Conservation (phyloP, 2,329 filamentous ascomycete genomes). For the Aspergillus tubingensis region DNA sequence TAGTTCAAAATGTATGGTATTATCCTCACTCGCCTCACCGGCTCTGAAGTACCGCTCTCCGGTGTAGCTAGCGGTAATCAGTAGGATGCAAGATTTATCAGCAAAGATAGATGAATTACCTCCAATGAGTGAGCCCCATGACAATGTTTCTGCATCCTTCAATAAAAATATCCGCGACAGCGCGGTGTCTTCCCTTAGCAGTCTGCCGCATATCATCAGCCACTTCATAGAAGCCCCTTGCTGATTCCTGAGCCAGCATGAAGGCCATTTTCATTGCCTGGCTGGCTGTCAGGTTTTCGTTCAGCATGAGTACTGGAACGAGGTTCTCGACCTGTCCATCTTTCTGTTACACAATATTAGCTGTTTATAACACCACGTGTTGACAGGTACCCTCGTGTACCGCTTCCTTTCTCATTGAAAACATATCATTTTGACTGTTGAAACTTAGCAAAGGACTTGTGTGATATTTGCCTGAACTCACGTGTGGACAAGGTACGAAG, state of each 20-base stretch:
- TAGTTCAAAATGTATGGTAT: too few species aligned
- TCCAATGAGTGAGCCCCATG: too few species aligned
- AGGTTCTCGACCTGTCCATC: slow-evolving; percentile 7
- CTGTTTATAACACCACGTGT: neutral
- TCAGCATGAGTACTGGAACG: slow-evolving; percentile 7
- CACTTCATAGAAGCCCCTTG: neutral
- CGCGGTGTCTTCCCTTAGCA: too few species aligned
- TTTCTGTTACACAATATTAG: neutral
- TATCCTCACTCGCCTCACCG: too few species aligned
- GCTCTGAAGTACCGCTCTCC: too few species aligned
- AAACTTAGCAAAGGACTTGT: neutral
- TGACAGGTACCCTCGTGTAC: neutral
- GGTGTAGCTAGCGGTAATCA: too few species aligned
- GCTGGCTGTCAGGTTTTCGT: neutral
- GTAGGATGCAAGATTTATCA: too few species aligned
- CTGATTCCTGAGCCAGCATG: neutral
- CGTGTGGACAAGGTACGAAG: slow-evolving; percentile 17
- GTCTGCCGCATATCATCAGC: too few species aligned
- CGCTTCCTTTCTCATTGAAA: slow-evolving; percentile 13
- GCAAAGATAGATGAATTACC: too few species aligned
- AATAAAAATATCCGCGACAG: too few species aligned
- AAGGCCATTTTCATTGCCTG: neutral
- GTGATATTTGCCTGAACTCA: neutral
- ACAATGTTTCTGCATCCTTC: too few species aligned
- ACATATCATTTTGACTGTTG: slow-evolving; percentile 16